Conservation (phyloP, 306 rosid genomes). For the Pyrus bretschneideri region DNA sequence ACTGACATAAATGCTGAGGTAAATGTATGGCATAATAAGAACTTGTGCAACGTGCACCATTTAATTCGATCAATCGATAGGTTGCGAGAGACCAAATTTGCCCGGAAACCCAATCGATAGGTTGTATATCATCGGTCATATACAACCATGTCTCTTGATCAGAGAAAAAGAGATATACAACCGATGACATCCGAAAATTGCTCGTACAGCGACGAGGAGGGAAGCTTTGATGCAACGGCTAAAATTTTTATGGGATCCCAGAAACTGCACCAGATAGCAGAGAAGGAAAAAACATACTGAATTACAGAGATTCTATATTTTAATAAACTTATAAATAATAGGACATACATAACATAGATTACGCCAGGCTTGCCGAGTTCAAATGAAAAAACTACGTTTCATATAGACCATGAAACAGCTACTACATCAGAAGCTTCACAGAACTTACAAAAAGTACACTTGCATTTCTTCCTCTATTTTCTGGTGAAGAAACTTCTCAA, state of each 20-base stretch:
- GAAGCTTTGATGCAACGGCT: not conserved
- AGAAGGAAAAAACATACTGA: not conserved
- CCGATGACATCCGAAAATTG: not conserved
- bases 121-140: too few relatives aligned
- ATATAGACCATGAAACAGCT: conserved; percentile 56
- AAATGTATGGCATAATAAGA: not conserved
- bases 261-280: not conserved
- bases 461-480: conserved; percentile 31
- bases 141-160: not conserved
- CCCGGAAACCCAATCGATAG: too few relatives aligned
- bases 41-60: not conserved
- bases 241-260: not conserved
- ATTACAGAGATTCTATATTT: not conserved
- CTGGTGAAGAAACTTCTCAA: conserved; percentile 72
- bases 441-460: conserved; percentile 14
- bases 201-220: not conserved
- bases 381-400: conserved; percentile 40
- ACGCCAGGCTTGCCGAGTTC: conserved; percentile 26
- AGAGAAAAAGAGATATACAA: not conserved
- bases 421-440: conserved; percentile 5
- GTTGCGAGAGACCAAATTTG: not conserved
- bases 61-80: not conserved
- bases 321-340: not conserved
- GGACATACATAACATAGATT: conserved; percentile 8
- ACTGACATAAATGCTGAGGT: not conserved